These are phyloP conservation scores for Patellifolia procumbens DNA, from an alignment of 179 eudicot genomes.

Conservation along the genomic window DNA sequence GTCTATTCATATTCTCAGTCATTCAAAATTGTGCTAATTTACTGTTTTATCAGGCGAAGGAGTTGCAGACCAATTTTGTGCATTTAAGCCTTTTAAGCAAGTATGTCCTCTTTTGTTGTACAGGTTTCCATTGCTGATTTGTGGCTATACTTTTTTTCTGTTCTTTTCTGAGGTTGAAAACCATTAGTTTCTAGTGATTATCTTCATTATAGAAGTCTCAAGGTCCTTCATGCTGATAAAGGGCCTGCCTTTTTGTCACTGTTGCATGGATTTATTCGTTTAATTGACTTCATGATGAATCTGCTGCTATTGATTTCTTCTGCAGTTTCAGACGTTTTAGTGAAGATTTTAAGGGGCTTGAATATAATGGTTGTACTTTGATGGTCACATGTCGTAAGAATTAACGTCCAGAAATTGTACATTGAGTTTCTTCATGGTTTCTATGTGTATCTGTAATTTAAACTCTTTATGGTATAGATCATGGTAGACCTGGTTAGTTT, in stretches of 20 bases:
- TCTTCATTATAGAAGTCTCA: no score
- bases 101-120: slow-evolving; percentile 43
- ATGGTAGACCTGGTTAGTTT: background rate
- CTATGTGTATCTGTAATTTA: background rate
- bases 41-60: slow-evolving; percentile 62
- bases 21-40: background rate
- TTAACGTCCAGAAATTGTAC: no score
- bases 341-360: background rate
- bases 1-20: background rate
- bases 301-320: no score
- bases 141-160: background rate
- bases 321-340: background rate
- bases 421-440: background rate
- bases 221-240: no score
- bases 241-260: no score
- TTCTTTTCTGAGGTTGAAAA: background rate
- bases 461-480: background rate
- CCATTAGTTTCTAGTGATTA: background rate
- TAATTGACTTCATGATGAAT: no score
- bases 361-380: background rate
- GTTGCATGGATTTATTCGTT: no score
- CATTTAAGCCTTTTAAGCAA: slow-evolving; percentile 85
- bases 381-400: background rate
- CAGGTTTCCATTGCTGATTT: background rate
- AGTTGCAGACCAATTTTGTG: slow-evolving; percentile 80